phyloP scores from a whole-genome alignment of 495 filamentous ascomycete genomes.

The Neurospora sp. region DNA sequence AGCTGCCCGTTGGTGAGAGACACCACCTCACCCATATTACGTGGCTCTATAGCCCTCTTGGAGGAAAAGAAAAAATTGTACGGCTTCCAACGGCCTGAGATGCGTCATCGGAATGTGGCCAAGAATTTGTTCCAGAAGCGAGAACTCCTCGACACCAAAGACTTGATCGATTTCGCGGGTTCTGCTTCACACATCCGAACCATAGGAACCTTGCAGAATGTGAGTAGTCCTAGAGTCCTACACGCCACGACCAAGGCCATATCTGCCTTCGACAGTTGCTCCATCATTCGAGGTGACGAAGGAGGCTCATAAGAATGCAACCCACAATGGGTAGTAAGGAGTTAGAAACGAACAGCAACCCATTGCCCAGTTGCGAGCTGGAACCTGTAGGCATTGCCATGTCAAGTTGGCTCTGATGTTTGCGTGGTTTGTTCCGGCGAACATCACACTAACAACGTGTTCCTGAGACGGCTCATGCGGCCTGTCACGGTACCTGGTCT shows the following conservation, averaged over 20 bases:
- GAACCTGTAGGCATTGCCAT: neutral
- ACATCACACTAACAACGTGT: neutral
- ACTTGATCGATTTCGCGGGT: neutral
- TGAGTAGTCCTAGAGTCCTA: neutral
- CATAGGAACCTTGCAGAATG: neutral
- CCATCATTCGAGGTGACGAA: neutral
- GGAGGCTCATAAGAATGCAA: neutral
- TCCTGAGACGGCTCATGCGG: neutral
- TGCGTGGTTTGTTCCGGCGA: slow-evolving; percentile 1
- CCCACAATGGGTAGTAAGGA: neutral
- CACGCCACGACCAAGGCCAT: neutral
- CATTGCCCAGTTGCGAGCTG: neutral
- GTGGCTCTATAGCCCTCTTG: neutral
- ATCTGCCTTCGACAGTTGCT: neutral
- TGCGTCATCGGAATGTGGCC: neutral
- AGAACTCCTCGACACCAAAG: neutral
- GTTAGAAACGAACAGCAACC: neutral
- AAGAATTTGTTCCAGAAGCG: neutral
- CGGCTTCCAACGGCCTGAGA: neutral
- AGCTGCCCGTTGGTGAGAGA: neutral
- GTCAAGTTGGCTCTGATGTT: neutral
- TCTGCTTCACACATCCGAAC: neutral
- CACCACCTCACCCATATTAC: neutral
- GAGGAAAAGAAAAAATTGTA: neutral
- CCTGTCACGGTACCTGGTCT: neutral